phyloP scores from a whole-genome alignment of 2,329 filamentous ascomycete genomes.

The Colletotrichum karsti region DNA sequence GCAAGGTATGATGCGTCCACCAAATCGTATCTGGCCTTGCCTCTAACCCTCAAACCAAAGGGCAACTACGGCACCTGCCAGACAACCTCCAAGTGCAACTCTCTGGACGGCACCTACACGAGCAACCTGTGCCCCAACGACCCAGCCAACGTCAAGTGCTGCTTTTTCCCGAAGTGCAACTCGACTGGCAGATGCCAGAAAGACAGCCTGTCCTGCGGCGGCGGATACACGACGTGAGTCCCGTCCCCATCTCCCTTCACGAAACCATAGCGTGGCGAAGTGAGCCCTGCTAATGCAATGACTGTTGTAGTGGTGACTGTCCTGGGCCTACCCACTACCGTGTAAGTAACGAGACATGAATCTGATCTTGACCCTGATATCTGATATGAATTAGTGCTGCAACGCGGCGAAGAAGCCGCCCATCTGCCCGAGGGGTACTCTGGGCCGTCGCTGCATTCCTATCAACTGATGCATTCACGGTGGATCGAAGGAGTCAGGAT shows the following conservation, averaged over 20 bases:
- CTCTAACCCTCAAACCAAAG: neutral
- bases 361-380: neutral
- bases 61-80: constrained; percentile 23
- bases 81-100: constrained; percentile 17
- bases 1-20: neutral
- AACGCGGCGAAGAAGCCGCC: constrained; percentile 18
- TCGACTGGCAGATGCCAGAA: constrained; percentile 17
- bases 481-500: too few relatives aligned
- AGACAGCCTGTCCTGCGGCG: constrained; percentile 14
- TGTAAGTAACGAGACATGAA: neutral
- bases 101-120: constrained; percentile 7
- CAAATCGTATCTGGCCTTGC: neutral
- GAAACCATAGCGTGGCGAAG: neutral
- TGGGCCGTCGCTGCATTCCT: constrained; percentile 10
- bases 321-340: constrained; percentile 18
- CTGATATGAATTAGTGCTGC: constrained; percentile 18
- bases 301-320: constrained; percentile 7
- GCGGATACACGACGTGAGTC: constrained; percentile 14
- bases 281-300: neutral
- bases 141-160: constrained; percentile 23
- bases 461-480: neutral
- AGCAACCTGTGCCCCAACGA: constrained; percentile 23
- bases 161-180: constrained; percentile 23
- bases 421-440: constrained; percentile 9
- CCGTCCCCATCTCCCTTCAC: neutral